A percentile compares a stretch with the other conserved stretches of the same genome.
Evolutionary conservation across 2,329 filamentous ascomycete genomes (phyloP).

Genomic region (Lachnellula suecica): DNA sequence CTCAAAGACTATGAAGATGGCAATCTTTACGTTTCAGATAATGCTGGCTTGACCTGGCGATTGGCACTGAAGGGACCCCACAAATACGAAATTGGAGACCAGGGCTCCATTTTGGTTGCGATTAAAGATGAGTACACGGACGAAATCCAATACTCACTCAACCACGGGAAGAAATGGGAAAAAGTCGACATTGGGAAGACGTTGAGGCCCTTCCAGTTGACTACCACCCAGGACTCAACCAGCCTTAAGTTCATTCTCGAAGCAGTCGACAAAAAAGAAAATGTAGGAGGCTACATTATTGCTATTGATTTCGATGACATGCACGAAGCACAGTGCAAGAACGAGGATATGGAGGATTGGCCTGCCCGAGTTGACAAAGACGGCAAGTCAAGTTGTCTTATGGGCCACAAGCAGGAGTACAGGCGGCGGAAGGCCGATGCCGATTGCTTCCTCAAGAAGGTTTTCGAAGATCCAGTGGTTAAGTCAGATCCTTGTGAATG

Average conservation of each 20-base stretch:
- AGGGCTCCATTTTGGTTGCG: constrained; percentile 85
- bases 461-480: constrained; percentile 77
- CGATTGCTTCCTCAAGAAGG: constrained; percentile 83
- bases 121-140: constrained; percentile 62
- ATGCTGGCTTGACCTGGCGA: constrained; percentile 85
- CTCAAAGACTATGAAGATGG: constrained; percentile 72
- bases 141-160: constrained; percentile 73
- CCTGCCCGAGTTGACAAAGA: constrained; percentile 78
- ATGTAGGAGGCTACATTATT: constrained; percentile 61
- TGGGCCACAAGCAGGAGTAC: constrained; percentile 93
- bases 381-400: constrained; percentile 81
- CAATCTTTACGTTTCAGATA: constrained; percentile 83
- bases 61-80: constrained; percentile 76
- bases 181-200: constrained; percentile 67
- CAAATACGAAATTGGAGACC: constrained; percentile 95
- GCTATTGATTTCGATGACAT: constrained; percentile 82
- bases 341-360: constrained; percentile 88
- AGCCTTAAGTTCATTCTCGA: constrained; percentile 87
- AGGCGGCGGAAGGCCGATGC: constrained; percentile 80
- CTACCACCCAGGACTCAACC: constrained; percentile 89
- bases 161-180: constrained; percentile 87
- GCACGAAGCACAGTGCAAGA: constrained; percentile 75
- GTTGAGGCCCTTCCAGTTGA: constrained; percentile 71
- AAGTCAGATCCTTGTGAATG: constrained; percentile 78
- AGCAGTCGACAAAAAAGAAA: constrained; percentile 51